Evolutionary conservation across 2,329 filamentous ascomycete species (phyloP), one percentile per base, ranked within the genome.

Genomic region (Ascochyta clinopodiicola): DNA sequence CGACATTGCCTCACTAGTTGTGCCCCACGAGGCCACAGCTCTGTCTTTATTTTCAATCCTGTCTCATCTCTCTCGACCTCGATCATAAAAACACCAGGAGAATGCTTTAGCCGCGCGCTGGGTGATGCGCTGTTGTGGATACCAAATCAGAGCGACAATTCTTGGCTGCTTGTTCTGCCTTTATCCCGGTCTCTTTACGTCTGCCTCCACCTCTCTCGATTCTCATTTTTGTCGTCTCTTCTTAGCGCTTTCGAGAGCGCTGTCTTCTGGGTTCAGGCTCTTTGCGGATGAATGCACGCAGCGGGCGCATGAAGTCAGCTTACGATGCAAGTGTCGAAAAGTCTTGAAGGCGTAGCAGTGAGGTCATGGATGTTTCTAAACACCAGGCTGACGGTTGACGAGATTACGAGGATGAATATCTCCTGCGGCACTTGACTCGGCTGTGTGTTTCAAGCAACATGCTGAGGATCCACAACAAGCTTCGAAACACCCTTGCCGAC

Each of bases 381-480:
- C 42, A 38, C 4, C 35, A 6, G 22, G 25, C 46, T 37, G 36
- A 43, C 52, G 47, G 37, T 19, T 46, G 25, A 31, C 25, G 37
- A 57, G 34, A 57, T 57, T 57, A 38, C 44, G 25, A 51, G 48
- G 53, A 45, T 32, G 39, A 40, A 17, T 25, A n/a, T 42, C 36
- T 53, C 49, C 45, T 53, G 50, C 49, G 42, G 40, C n/a, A 31
- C 42, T 46, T 55, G 55, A 49, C 56, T 67, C 56, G 59, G 49
- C 44, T 19, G 34, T 60, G 42, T 46, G 64, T 68, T 64, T 68
- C 61, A 56, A 50, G 43, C 52, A 48, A 62, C 66, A 66, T 63
- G 47, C 36, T 58, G 42, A 58, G 38, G 44, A 39, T 47, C 43
- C 56, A 53, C 63, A 51, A 39, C 45, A 36, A 59, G 44, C 50